Conservation (phyloP, 2,329 filamentous ascomycete genomes). For the Fusarium circinatum region DNA sequence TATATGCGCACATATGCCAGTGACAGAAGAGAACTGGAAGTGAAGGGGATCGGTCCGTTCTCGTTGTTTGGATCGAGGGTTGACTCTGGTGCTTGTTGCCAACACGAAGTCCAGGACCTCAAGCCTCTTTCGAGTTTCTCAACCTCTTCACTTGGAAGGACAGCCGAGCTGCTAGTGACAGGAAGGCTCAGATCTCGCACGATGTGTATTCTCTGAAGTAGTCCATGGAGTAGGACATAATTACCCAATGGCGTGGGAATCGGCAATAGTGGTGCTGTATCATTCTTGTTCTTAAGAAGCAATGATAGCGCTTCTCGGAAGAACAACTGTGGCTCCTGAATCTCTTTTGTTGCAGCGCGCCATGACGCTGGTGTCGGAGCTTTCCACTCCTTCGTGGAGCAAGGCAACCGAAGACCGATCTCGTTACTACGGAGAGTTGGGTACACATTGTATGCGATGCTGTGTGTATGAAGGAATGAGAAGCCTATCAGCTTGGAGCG, state of each 20-base stretch:
- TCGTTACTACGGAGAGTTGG: constrained; percentile 51
- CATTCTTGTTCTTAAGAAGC: constrained; percentile 45
- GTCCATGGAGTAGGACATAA: constrained; percentile 51
- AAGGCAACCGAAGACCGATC: constrained; percentile 49
- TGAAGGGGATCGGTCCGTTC: constrained; percentile 55
- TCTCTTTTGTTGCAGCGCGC: constrained; percentile 26
- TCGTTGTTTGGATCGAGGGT: constrained; percentile 54
- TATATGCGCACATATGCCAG: constrained; percentile 58
- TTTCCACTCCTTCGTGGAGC: constrained; percentile 51
- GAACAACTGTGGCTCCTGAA: constrained; percentile 47
- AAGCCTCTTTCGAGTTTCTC: constrained; percentile 51
- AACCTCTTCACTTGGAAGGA: constrained; percentile 49
- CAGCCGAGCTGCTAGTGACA: constrained; percentile 46
- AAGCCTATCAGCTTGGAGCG: constrained; percentile 52
- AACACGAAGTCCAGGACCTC: constrained; percentile 52
- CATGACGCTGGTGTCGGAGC: constrained; percentile 40
- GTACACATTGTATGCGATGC: constrained; percentile 53
- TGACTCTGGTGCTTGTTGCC: constrained; percentile 53
- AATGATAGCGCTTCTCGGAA: constrained; percentile 51
- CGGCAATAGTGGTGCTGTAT: constrained; percentile 34
- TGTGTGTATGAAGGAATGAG: constrained; percentile 52
- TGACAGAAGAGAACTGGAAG: constrained; percentile 53
- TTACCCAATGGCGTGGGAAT: constrained; percentile 52
- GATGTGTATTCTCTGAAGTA: constrained; percentile 52
- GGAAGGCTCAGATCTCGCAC: constrained; percentile 51